Evolutionary conservation across 768 basidiomycete genomes (phyloP), one percentile per base, ranked within the genome.

Genomic region (Kwoniella sp.): DNA sequence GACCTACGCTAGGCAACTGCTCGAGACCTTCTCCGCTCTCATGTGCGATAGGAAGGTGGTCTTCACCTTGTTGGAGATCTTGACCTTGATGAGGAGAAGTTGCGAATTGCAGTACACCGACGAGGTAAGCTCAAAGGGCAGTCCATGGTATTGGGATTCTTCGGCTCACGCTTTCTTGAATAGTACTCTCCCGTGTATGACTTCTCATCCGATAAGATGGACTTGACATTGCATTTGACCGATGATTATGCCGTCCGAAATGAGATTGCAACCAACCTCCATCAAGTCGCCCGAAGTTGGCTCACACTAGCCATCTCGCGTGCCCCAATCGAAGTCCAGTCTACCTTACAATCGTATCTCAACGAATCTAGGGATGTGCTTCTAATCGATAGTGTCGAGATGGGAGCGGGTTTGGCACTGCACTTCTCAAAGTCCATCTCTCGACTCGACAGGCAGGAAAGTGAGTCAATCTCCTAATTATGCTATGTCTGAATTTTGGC

Each of bases 301-400:
- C 89, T 99, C 63, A 87, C 89, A 60, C 81, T 92, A 44, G 92
- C 91, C 1, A 82, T 98, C 33, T 86, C 88, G 12, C 87, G 93
- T 21, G 92, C 94, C 1, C 95, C 95, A 0, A 85, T 93, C 76
- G 94, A 96, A 77, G 81, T 97, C 52, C 92, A 94, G 66, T 90
- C 92, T 0, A 92, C 91, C 0, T 82, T 99, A 58, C 92, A 95
- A 85, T 90, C 90, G 86, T 98, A 99, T 78, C 85, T 98, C 25
- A 85, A 89, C 51, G 83, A 88, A 26, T 88, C 88, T 68, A 86
- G 88, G 69, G 86, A 88, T 0, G 81, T 86, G 5, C 83, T 87
- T 12, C 84, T 87, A n/a, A 82, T 88, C 2, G 89, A 89, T 55
- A 84, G 87, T 27, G 87, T 91, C 8, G 95, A 98, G 80, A 84